A percentile compares a stretch with the other conserved stretches of the same genome.
phyloP scores from a whole-genome alignment of 148 eudicot genomes.

The Gaultheria prostrata region DNA sequence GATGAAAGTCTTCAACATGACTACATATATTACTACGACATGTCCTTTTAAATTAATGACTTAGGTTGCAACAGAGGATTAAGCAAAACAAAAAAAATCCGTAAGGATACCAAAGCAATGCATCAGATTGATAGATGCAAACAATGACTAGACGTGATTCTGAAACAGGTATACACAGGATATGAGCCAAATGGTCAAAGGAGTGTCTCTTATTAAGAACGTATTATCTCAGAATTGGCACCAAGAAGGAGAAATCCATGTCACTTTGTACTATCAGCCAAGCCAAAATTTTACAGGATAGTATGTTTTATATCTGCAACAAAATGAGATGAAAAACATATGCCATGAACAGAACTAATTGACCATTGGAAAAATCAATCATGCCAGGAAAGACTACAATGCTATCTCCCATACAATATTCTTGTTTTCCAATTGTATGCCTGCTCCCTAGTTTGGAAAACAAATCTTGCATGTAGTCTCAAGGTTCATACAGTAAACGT shows the following conservation, averaged over 20 bases:
- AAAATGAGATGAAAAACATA: too few relatives aligned
- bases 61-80: background rate
- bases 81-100: constrained; percentile 1
- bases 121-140: background rate
- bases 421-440: background rate
- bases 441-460: background rate
- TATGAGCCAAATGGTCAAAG: background rate
- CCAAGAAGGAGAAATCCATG: too few relatives aligned
- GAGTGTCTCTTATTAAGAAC: background rate
- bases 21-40: background rate
- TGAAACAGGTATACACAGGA: background rate
- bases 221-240: too few relatives aligned
- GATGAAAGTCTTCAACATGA: background rate
- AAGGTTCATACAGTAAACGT: background rate
- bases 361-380: too few relatives aligned
- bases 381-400: too few relatives aligned
- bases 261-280: too few relatives aligned
- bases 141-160: background rate
- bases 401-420: too few relatives aligned
- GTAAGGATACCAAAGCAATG: background rate
- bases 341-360: too few relatives aligned
- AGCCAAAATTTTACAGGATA: too few relatives aligned
- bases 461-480: background rate
- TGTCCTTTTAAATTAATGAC: background rate
- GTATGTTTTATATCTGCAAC: too few relatives aligned